phyloP scores from a whole-genome alignment of 1,284 basidiomycete species.

The Coniferiporia weirii region DNA sequence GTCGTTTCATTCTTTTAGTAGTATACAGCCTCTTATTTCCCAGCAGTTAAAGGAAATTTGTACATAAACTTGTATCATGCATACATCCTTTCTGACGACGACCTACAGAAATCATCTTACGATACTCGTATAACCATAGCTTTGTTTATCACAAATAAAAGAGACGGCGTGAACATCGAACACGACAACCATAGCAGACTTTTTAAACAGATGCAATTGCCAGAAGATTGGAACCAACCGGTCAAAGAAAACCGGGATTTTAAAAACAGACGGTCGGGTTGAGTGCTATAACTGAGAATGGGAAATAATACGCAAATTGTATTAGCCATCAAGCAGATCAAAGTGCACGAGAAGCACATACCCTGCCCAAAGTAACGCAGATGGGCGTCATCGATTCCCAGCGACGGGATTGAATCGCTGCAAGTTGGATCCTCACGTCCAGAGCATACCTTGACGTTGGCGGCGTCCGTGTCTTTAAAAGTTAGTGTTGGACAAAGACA shows the following conservation, averaged over 20 bases:
- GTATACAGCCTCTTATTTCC: too few species aligned
- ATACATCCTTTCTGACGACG: too few species aligned
- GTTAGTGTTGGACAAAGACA: constrained; percentile 28
- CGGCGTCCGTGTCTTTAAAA: constrained; percentile 33
- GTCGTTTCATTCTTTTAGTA: too few species aligned
- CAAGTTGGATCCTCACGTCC: constrained; percentile 18
- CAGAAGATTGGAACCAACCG: too few species aligned
- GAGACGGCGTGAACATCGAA: too few species aligned
- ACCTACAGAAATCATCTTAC: too few species aligned
- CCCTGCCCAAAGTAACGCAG: constrained; percentile 39
- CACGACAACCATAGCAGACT: too few species aligned
- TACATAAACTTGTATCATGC: too few species aligned
- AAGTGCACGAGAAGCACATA: constrained; percentile 20
- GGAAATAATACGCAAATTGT: neutral
- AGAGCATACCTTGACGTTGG: constrained; percentile 31
- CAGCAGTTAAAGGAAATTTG: too few species aligned
- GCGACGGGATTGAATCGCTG: constrained; percentile 29
- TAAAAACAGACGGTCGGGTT: constrained; percentile 7
- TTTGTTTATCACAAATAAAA: too few species aligned
- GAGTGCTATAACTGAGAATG: constrained; percentile 7
- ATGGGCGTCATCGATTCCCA: constrained; percentile 38
- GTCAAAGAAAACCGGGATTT: neutral
- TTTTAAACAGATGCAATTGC: too few species aligned
- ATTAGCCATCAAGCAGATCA: neutral
- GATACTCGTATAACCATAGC: too few species aligned